Evolutionary conservation across 2,329 filamentous ascomycete species (phyloP).

Genomic region (Alternaria sp.): DNA sequence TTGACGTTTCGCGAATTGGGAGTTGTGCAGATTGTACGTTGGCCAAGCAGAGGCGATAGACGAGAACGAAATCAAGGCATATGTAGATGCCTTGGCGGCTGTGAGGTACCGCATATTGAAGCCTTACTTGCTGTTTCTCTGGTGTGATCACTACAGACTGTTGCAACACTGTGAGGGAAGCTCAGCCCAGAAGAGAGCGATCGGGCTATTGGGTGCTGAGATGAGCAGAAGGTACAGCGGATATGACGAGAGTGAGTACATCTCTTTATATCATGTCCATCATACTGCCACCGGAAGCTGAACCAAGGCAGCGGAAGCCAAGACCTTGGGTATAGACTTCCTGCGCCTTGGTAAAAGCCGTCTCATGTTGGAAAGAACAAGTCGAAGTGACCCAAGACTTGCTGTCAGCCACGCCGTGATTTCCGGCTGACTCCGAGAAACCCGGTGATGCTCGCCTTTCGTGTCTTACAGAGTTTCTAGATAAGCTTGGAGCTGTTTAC

Average conservation of each 20-base stretch:
- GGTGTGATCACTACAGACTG: not conserved
- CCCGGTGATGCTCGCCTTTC: not conserved
- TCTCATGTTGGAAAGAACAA: not conserved
- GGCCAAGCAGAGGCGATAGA: conserved; percentile 20
- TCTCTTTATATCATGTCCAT: conserved; percentile 3
- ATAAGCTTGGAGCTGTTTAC: not conserved
- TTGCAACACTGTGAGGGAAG: not conserved
- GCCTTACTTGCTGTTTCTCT: not conserved
- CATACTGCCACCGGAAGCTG: not conserved
- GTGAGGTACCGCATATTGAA: conserved; percentile 11
- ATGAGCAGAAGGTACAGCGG: not conserved
- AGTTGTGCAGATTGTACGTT: conserved; percentile 21
- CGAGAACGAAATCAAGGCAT: conserved; percentile 10
- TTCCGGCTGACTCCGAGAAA: not conserved
- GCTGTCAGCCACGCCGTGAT: not conserved
- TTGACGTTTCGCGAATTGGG: conserved; percentile 18
- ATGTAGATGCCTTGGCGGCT: conserved; percentile 5
- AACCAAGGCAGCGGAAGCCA: not conserved
- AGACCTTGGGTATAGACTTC: not conserved
- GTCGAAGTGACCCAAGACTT: not conserved
- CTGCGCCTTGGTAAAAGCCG: not conserved
- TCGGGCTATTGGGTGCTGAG: too few species aligned
- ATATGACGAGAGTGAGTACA: not conserved
- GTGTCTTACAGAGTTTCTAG: not conserved
- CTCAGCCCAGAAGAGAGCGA: not conserved